Evolutionary conservation across 306 rosid genomes (phyloP).

Genomic region (Gleditsia sinensis): DNA sequence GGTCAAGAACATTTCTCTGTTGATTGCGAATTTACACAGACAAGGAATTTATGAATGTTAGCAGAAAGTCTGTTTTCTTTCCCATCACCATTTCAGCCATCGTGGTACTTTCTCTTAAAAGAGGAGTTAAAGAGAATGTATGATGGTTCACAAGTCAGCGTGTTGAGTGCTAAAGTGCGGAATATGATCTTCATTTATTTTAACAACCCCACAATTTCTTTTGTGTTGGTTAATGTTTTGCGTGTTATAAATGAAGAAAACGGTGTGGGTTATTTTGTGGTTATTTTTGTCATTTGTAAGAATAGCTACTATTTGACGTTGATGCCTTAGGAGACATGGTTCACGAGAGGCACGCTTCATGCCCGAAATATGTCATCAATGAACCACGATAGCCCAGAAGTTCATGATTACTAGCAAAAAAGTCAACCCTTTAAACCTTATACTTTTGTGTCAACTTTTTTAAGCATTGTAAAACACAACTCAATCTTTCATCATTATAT

Average conservation of each 20-base stretch:
- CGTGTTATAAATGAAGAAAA: background rate
- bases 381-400: background rate
- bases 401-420: background rate
- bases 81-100: background rate
- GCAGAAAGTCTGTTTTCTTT: too few species aligned
- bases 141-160: background rate
- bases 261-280: background rate
- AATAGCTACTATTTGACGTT: background rate
- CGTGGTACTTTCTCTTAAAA: background rate
- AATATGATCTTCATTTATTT: background rate
- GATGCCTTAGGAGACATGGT: background rate
- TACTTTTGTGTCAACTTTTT: background rate
- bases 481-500: background rate
- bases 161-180: background rate
- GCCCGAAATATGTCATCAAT: background rate
- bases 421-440: background rate
- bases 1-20: background rate
- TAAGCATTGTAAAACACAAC: background rate
- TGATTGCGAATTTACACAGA: background rate
- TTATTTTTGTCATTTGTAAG: background rate
- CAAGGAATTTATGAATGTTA: background rate
- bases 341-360: conserved; percentile 10
- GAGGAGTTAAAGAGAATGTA: background rate
- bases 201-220: background rate
- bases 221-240: background rate